Base-by-base conservation (phyloP, 805 yeast species). In the Candida montana region DNA sequence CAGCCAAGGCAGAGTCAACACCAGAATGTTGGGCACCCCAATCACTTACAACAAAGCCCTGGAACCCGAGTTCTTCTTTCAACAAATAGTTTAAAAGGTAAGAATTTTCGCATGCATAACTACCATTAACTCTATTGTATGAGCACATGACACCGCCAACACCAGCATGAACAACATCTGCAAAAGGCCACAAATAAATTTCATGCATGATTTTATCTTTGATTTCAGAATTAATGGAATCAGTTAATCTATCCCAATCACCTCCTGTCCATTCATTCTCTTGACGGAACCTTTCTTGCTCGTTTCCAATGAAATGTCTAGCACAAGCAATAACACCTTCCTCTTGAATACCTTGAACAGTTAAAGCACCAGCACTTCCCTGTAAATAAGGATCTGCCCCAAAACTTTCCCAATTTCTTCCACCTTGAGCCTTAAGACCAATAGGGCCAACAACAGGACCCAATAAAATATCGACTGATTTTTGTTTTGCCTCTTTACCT, bases 1-100 rank as follows among this genome's bases (percentile, higher is more conserved):
- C 86, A 2, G 81, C 69, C 19, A 75, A 58, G 1, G 75, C 79
- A 1, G 80, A 68, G 38, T 68, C 65, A 5, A 77, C 76, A 6
- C 84, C 83, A 8, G 72, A 54, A 48, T 73, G 79, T 45, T 73
- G 79, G 5, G 81, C 83, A n/a, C 75, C 77, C 82, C 83, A 77
- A 53, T 79, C 84, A 21, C 80, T 69, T 42, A 77, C 71, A n/a
- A 79, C 79, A 56, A 76, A 79, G 0, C 84, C 85, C 59, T 79
- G 83, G 52, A 78, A 79, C 0, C 83, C 83, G 39, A 77, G 58
- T 55, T 79, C 83, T 36, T 72, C 79, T 58, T 78, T 79, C 48
- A 79, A 59, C 20, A 79, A 59, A 41, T 71, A 65, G 55, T 79
- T 79, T 47, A 79, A 49, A 33, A 77, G 62, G 45, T 73, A 71